These are phyloP conservation scores for Hypoxylon subgilvum DNA, from an alignment of 495 filamentous ascomycete species.

Conservation along the genomic window DNA sequence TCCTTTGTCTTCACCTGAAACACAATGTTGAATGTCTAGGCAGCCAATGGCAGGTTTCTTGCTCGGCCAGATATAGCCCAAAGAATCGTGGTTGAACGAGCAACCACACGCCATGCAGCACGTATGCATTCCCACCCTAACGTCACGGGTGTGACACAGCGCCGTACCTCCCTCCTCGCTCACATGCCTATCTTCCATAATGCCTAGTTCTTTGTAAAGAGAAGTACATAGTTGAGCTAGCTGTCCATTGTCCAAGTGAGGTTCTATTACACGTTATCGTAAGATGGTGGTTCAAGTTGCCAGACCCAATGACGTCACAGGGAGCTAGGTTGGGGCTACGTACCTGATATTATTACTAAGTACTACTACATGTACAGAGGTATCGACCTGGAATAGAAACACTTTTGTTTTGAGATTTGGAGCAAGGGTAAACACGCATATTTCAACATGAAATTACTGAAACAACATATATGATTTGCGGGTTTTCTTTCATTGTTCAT, in stretches of 20 bases:
- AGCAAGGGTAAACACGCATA: too few relatives aligned
- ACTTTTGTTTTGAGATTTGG: too few relatives aligned
- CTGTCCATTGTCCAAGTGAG: not conserved
- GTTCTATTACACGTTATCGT: too few relatives aligned
- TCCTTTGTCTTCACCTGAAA: not conserved
- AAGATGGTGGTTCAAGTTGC: too few relatives aligned
- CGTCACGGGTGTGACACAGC: slow-evolving; percentile 22
- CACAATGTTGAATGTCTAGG: not conserved
- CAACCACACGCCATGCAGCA: slow-evolving; percentile 3
- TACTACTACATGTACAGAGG: too few relatives aligned
- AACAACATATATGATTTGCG: too few relatives aligned
- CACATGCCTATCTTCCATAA: not conserved
- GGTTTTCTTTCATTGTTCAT: too few relatives aligned
- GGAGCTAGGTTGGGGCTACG: not conserved
- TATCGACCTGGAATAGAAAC: too few relatives aligned
- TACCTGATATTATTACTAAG: too few relatives aligned
- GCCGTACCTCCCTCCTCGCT: slow-evolving; percentile 16
- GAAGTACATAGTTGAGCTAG: not conserved
- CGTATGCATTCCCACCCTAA: not conserved
- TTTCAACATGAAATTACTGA: too few relatives aligned
- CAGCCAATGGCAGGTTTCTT: not conserved
- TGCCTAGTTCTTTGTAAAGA: too few relatives aligned
- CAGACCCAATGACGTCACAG: slow-evolving; percentile 7
- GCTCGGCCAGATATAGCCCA: not conserved
- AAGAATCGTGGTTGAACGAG: not conserved